Evolutionary conservation across 192 early-diverging fungal species (phyloP).

Genomic region (Umbelopsis ramanniana): DNA sequence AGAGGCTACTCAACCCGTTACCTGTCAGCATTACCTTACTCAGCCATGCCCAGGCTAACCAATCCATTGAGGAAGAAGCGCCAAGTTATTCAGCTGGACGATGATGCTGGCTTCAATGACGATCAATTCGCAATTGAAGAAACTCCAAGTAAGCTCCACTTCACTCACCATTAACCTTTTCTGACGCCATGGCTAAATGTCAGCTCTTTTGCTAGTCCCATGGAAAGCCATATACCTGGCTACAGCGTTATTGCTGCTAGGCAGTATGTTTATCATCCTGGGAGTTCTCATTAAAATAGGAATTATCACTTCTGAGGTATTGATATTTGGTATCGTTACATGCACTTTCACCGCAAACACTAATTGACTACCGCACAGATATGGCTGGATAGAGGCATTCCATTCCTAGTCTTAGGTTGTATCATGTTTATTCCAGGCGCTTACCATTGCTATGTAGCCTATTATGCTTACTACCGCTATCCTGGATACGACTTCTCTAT

Average conservation of each 20-base stretch:
- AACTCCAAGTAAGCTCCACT: constrained; percentile 28
- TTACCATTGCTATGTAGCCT: constrained; percentile 58
- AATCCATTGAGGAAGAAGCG: constrained; percentile 29
- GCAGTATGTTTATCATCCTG: constrained; percentile 48
- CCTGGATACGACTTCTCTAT: constrained; percentile 58
- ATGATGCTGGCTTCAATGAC: constrained; percentile 33
- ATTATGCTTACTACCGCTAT: constrained; percentile 61
- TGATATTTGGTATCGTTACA: neutral
- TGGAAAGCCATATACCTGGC: constrained; percentile 61
- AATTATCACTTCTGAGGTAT: constrained; percentile 50
- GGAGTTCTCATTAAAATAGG: constrained; percentile 57
- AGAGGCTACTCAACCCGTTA: neutral
- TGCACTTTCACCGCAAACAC: neutral
- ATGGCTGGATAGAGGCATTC: constrained; percentile 57
- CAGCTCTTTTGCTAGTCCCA: constrained; percentile 48
- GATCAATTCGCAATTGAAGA: constrained; percentile 34
- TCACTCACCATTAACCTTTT: neutral
- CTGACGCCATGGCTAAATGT: neutral
- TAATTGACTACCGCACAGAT: constrained; percentile 29
- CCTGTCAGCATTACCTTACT: neutral
- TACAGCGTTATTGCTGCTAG: constrained; percentile 46
- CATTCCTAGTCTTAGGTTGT: constrained; percentile 57
- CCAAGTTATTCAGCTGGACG: constrained; percentile 27
- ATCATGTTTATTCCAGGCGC: constrained; percentile 64
- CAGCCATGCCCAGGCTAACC: constrained; percentile 26